Evolutionary conservation across 2,329 filamentous ascomycete species (phyloP).

Genomic region (Xylaria digitata): DNA sequence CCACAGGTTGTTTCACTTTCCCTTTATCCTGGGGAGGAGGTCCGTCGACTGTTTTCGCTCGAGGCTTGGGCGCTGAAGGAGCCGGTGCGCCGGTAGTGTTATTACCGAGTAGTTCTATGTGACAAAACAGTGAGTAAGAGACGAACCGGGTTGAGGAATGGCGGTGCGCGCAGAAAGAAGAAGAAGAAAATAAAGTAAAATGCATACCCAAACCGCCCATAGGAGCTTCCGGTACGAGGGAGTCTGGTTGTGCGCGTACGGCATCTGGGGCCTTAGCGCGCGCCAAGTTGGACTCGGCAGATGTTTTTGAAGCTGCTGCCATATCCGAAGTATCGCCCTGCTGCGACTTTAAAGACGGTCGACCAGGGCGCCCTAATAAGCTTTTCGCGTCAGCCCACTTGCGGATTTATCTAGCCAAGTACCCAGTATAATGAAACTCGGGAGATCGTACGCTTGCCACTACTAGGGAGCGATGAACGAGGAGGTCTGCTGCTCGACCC

Average conservation of each 20-base stretch:
- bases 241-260: conserved; percentile 31
- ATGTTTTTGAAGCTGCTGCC: conserved; percentile 31
- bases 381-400: conserved; percentile 14
- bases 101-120: conserved; percentile 27
- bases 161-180: background rate
- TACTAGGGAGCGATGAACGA: conserved; percentile 35
- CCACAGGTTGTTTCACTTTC: conserved; percentile 32
- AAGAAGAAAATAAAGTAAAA: background rate
- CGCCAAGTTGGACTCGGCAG: conserved; percentile 34
- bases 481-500: conserved; percentile 37
- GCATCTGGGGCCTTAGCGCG: conserved; percentile 40
- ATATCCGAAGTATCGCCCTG: conserved; percentile 25
- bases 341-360: conserved; percentile 35
- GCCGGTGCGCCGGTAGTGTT: conserved; percentile 5
- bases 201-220: conserved; percentile 46
- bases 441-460: conserved; percentile 38
- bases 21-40: conserved; percentile 32
- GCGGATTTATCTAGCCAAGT: background rate
- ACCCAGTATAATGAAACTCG: background rate
- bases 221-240: conserved; percentile 44
- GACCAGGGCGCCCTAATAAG: conserved; percentile 43
- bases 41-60: conserved; percentile 22
- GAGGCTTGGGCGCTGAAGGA: conserved; percentile 16
- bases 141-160: background rate
- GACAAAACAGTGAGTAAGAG: conserved; percentile 8